Evolutionary conservation across 2,329 filamentous ascomycete species (phyloP).

Genomic region (Exophiala sp.): DNA sequence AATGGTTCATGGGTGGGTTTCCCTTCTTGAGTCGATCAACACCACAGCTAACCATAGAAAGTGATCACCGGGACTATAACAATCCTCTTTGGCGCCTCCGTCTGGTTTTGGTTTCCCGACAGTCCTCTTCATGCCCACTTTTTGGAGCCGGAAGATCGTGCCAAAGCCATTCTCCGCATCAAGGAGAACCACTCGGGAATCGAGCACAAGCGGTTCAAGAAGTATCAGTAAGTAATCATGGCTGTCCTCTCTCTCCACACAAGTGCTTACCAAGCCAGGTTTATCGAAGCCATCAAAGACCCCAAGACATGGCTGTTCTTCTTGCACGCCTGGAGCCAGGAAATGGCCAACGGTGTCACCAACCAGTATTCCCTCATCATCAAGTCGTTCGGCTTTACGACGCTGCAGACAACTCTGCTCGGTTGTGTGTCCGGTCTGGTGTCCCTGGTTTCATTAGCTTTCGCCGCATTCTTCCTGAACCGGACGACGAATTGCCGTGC

Average conservation of each 20-base stretch:
- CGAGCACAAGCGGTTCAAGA: conserved; percentile 48
- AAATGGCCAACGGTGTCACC: conserved; percentile 38
- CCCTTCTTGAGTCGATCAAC: neutral
- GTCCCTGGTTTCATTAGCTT: conserved; percentile 30
- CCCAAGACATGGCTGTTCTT: conserved; percentile 42
- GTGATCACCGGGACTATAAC: conserved; percentile 17
- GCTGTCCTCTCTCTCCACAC: no score
- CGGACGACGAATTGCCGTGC: conserved; percentile 29
- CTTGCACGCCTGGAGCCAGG: conserved; percentile 35
- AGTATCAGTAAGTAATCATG: no score
- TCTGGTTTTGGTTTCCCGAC: conserved; percentile 16
- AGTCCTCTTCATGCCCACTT: conserved; percentile 12
- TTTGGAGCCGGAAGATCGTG: conserved; percentile 19
- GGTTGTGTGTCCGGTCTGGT: conserved; percentile 31
- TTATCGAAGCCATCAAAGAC: conserved; percentile 42
- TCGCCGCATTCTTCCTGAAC: conserved; percentile 31
- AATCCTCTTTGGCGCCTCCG: conserved; percentile 7
- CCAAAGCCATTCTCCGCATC: conserved; percentile 17
- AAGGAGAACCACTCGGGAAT: conserved; percentile 40
- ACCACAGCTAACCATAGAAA: neutral
- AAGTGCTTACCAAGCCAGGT: no score
- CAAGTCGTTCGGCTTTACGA: conserved; percentile 45
- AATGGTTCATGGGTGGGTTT: conserved; percentile 40
- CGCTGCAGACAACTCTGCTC: conserved; percentile 50
- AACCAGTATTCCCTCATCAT: conserved; percentile 44